Evolutionary conservation across 2,329 filamentous ascomycete species (phyloP).

Genomic region (Nigrospora osmanthi): DNA sequence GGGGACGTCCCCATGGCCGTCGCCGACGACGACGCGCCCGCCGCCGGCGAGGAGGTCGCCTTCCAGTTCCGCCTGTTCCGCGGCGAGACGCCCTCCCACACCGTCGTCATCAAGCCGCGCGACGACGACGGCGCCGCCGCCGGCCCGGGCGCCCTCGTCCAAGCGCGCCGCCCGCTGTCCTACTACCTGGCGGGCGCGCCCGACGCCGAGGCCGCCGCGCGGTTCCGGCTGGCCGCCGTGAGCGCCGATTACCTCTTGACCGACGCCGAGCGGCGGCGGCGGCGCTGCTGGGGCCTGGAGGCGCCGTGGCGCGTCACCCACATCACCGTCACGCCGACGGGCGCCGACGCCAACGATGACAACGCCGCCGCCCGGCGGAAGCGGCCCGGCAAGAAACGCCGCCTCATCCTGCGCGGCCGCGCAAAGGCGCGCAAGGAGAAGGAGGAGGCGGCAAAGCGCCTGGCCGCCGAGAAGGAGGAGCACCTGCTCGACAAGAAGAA

Average conservation of each 20-base stretch:
- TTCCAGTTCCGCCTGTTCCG: constrained; percentile 55
- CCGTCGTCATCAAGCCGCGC: constrained; percentile 40
- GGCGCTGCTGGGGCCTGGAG: constrained; percentile 48
- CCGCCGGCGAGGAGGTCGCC: constrained; percentile 26
- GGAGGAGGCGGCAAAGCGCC: constrained; percentile 29
- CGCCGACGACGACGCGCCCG: constrained; percentile 7
- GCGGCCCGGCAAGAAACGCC: constrained; percentile 50
- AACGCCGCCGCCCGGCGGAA: constrained; percentile 20
- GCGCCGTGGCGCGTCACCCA: constrained; percentile 50
- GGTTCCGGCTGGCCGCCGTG: constrained; percentile 40
- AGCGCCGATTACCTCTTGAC: constrained; percentile 41
- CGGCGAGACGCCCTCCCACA: constrained; percentile 33
- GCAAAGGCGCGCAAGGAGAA: constrained; percentile 32
- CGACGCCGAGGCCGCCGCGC: constrained; percentile 23
- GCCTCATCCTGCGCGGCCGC: constrained; percentile 41
- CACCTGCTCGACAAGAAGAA: constrained; percentile 54
- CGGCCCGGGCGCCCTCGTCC: constrained; percentile 29
- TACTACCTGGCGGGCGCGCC: constrained; percentile 40
- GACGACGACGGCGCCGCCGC: constrained; percentile 28
- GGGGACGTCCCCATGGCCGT: constrained; percentile 3
- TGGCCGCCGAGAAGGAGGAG: constrained; percentile 42
- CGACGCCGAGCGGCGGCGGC: constrained; percentile 29
- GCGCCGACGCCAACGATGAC: background rate
- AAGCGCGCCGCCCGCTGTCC: constrained; percentile 31
- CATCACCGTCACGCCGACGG: constrained; percentile 27